A percentile compares a stretch with the other conserved stretches of the same genome.
Evolutionary conservation across 805 yeast species (phyloP).

Genomic region (Candida fluviatilis): DNA sequence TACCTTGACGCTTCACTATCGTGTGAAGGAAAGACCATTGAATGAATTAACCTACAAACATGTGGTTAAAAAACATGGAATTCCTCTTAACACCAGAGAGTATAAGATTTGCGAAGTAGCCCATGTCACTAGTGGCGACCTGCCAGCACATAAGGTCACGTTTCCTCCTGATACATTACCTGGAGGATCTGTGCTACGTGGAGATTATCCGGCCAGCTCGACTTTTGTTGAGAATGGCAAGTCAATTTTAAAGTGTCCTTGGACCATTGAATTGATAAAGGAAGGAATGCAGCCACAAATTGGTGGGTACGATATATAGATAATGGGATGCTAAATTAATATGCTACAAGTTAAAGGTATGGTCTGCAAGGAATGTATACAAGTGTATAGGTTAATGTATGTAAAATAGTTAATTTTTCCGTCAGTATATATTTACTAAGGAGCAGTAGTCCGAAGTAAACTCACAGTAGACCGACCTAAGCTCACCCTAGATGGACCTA

Average conservation of each 20-base stretch:
- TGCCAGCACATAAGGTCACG: slow-evolving; percentile 14
- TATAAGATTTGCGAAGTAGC: slow-evolving; percentile 16
- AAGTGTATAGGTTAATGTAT: no score
- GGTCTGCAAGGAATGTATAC: no score
- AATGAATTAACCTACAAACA: slow-evolving; percentile 21
- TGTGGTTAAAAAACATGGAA: slow-evolving; percentile 23
- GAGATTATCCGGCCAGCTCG: slow-evolving; percentile 20
- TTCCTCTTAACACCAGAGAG: slow-evolving; percentile 19
- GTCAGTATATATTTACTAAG: no score
- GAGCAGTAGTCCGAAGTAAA: no score
- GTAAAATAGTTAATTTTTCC: no score
- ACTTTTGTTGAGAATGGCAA: slow-evolving; percentile 17
- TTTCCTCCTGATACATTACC: slow-evolving; percentile 27
- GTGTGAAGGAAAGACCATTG: slow-evolving; percentile 17
- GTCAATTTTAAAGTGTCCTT: slow-evolving; percentile 12
- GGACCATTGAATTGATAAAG: slow-evolving; percentile 18
- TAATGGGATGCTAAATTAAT: background rate
- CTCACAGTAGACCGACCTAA: no score
- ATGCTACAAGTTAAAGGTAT: background rate
- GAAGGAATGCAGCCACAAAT: slow-evolving; percentile 14
- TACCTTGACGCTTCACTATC: slow-evolving; percentile 19
- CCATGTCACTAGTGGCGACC: slow-evolving; percentile 13
- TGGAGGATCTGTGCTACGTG: slow-evolving; percentile 26
- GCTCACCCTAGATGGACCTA: no score
- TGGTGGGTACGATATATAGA: slow-evolving; percentile 9